Percentiles rank a stretch among this genome's conserved stretches.
phyloP scores from a whole-genome alignment of 2,329 filamentous ascomycete genomes.

The Cadophora sp. region DNA sequence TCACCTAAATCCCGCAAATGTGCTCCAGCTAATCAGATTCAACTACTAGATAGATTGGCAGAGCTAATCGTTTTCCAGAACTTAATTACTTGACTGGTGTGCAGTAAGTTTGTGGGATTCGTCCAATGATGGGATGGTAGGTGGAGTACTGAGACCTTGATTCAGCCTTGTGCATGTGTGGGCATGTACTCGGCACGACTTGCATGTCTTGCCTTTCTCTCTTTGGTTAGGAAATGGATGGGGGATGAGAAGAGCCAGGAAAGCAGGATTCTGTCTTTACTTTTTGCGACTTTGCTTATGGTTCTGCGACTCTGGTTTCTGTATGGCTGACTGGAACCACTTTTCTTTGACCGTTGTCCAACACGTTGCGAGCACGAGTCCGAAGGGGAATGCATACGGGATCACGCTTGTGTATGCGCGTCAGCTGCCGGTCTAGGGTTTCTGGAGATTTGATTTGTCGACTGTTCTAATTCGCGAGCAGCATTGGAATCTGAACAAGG shows the following conservation, averaged over 20 bases:
- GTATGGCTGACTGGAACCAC: neutral
- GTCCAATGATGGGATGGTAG: neutral
- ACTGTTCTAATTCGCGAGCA: neutral
- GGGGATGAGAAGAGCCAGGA: neutral
- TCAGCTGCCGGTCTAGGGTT: neutral
- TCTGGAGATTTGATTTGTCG: neutral
- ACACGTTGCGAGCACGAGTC: conserved; percentile 8
- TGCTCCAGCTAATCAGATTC: neutral
- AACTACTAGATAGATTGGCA: neutral
- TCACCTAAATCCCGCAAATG: conserved; percentile 3
- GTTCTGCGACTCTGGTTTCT: neutral
- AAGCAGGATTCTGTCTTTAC: neutral
- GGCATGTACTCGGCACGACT: neutral
- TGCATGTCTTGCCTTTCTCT: neutral
- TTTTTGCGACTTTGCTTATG: neutral
- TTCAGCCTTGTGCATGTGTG: conserved; percentile 13
- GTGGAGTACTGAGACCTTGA: neutral
- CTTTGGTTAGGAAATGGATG: neutral
- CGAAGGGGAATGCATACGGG: neutral
- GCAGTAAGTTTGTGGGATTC: neutral
- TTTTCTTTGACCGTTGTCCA: neutral
- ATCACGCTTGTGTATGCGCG: conserved; percentile 9
- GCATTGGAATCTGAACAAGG: neutral
- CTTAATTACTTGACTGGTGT: neutral
- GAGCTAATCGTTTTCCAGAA: neutral